Evolutionary conservation across 1,139 yeast genomes (phyloP).

Genomic region (Pneumocystis sp.): DNA sequence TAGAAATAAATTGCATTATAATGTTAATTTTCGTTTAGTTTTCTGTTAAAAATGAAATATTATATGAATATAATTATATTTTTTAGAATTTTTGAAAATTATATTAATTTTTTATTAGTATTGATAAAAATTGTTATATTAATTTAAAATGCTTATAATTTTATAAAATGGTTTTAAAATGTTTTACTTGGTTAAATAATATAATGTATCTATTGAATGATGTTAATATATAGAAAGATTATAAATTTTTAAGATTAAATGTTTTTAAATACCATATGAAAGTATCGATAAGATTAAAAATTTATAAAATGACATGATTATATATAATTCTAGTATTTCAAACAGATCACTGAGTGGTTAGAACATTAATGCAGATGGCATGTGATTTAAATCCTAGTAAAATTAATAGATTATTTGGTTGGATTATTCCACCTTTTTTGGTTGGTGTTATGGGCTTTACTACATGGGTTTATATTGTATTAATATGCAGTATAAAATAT

Average conservation of each 20-base stretch:
- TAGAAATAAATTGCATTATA: too few species aligned
- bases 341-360: background rate
- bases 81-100: background rate
- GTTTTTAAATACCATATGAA: background rate
- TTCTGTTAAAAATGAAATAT: too few species aligned
- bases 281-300: background rate
- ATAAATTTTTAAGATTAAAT: background rate
- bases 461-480: constrained; percentile 2
- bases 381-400: constrained; percentile 1
- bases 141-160: too few species aligned
- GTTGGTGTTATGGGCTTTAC: constrained; percentile 6
- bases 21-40: too few species aligned
- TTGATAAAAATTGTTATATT: background rate
- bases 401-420: constrained; percentile 8
- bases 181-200: background rate
- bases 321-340: background rate
- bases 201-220: background rate
- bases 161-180: too few species aligned
- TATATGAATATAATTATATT: too few species aligned
- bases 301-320: background rate
- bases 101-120: too few species aligned
- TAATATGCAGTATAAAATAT: constrained; percentile 5
- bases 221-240: background rate
- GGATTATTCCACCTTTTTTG: constrained; percentile 9
- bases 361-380: background rate